Percentiles rank a stretch among this genome's conserved stretches.
Conservation (phyloP, 2,329 filamentous ascomycete genomes). For the Penicillium concentricum region DNA sequence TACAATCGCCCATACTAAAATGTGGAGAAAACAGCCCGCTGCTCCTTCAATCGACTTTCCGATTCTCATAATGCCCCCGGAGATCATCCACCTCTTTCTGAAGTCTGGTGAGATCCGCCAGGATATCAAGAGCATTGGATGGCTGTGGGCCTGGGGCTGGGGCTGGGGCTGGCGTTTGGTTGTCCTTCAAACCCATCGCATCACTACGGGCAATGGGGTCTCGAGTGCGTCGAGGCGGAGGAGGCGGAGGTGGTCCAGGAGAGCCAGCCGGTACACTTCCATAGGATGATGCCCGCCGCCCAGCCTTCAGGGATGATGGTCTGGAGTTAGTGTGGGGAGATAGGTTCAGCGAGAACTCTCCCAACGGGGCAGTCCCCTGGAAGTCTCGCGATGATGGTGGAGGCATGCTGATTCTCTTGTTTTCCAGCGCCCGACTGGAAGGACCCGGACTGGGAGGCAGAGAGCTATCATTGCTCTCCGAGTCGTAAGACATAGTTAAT, state of each 20-base stretch:
- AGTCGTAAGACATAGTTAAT: conserved; percentile 44
- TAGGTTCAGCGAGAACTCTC: conserved; percentile 17
- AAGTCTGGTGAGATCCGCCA: conserved; percentile 69
- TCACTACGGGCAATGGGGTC: conserved; percentile 42
- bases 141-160: conserved; percentile 40
- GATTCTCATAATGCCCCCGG: conserved; percentile 40
- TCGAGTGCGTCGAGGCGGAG: conserved; percentile 49
- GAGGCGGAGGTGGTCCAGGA: conserved; percentile 44
- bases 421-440: conserved; percentile 16
- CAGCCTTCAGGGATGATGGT: conserved; percentile 26
- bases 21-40: conserved; percentile 12
- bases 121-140: conserved; percentile 56
- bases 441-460: conserved; percentile 31
- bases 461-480: conserved; percentile 39
- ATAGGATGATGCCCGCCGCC: conserved; percentile 30
- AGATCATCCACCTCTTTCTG: conserved; percentile 72
- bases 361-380: conserved; percentile 4
- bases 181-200: conserved; percentile 19
- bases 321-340: conserved; percentile 7
- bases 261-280: conserved; percentile 23
- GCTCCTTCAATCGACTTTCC: conserved; percentile 26
- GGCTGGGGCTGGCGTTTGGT: conserved; percentile 25
- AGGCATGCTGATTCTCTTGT: conserved; percentile 25
- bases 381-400: conserved; percentile 15
- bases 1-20: conserved; percentile 7